Conservation (phyloP, 352 stramenopile species). For the Salisapilia sapeloensis region DNA sequence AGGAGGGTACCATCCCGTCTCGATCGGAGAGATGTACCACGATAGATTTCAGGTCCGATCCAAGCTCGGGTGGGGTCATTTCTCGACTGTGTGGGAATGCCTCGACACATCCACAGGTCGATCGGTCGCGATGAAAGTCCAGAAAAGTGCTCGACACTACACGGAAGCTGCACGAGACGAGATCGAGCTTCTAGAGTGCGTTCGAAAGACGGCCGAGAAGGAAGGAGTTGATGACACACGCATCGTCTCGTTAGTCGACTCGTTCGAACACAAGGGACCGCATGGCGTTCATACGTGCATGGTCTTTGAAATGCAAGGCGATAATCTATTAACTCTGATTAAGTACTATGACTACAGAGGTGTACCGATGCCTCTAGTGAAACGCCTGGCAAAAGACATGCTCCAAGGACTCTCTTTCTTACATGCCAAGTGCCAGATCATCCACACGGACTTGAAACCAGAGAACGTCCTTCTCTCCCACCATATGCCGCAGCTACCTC, state of each 20-base stretch:
- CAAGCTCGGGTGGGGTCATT: slow-evolving; percentile 99
- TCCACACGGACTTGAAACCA: slow-evolving; percentile 99
- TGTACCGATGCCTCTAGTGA: slow-evolving; percentile 91
- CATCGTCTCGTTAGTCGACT: slow-evolving; percentile 77
- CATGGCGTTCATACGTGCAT: slow-evolving; percentile 92
- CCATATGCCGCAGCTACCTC: slow-evolving; percentile 46
- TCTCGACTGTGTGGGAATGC: slow-evolving; percentile 99
- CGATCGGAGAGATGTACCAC: slow-evolving; percentile 86
- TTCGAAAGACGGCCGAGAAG: slow-evolving; percentile 39
- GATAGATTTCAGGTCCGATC: slow-evolving; percentile 91
- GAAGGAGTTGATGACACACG: slow-evolving; percentile 13
- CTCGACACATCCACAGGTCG: slow-evolving; percentile 63
- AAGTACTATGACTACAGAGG: slow-evolving; percentile 98
- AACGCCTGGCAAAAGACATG: slow-evolving; percentile 89
- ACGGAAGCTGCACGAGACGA: slow-evolving; percentile 97
- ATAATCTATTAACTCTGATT: slow-evolving; percentile 97
- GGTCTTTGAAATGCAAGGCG: slow-evolving; percentile 98
- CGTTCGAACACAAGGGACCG: slow-evolving; percentile 93
- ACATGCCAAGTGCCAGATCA: slow-evolving; percentile 95
- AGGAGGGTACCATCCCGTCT: slow-evolving; percentile 96
- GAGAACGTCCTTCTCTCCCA: slow-evolving; percentile 96
- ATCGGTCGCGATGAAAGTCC: slow-evolving; percentile 94
- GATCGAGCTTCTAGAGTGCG: slow-evolving; percentile 92
- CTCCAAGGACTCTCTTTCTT: slow-evolving; percentile 95
- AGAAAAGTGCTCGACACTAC: slow-evolving; percentile 97